phyloP scores from a whole-genome alignment of 2,329 filamentous ascomycete species.

The Scopulariopsis brevicaulis region DNA sequence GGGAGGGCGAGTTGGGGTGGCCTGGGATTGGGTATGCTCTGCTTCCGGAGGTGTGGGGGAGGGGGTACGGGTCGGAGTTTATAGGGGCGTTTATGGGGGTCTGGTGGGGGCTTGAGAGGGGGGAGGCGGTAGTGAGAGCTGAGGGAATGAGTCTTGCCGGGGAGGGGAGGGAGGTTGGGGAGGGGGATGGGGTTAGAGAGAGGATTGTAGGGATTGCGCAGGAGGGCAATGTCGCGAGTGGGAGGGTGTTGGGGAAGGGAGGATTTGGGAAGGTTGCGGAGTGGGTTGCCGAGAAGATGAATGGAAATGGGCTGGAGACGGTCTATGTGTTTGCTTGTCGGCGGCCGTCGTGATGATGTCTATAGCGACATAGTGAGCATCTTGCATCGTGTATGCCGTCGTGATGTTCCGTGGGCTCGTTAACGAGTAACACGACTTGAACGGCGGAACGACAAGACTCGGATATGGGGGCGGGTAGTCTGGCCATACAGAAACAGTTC shows the following conservation, averaged over 20 bases:
- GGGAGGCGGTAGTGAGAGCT: conserved; percentile 29
- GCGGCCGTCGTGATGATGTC: neutral
- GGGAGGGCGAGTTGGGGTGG: conserved; percentile 31
- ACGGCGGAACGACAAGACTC: no score
- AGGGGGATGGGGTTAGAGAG: conserved; percentile 21
- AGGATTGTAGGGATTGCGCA: conserved; percentile 34
- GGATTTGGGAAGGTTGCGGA: conserved; percentile 29
- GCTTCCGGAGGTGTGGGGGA: conserved; percentile 38
- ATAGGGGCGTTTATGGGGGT: conserved; percentile 29
- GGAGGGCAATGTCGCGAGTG: conserved; percentile 37
- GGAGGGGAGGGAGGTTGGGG: neutral
- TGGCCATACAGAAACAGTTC: no score
- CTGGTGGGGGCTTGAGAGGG: conserved; percentile 38
- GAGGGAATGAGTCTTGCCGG: conserved; percentile 21
- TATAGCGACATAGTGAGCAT: neutral
- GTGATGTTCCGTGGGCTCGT: neutral
- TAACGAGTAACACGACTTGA: neutral
- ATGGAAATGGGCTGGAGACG: neutral
- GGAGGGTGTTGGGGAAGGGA: conserved; percentile 41
- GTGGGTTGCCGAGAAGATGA: neutral
- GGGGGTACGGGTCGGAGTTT: conserved; percentile 46
- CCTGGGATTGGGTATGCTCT: conserved; percentile 50
- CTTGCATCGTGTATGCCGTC: neutral
- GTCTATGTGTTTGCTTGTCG: neutral
- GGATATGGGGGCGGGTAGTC: no score